Evolutionary conservation across 2,329 filamentous ascomycete genomes (phyloP).

Genomic region (Phoma sp.): DNA sequence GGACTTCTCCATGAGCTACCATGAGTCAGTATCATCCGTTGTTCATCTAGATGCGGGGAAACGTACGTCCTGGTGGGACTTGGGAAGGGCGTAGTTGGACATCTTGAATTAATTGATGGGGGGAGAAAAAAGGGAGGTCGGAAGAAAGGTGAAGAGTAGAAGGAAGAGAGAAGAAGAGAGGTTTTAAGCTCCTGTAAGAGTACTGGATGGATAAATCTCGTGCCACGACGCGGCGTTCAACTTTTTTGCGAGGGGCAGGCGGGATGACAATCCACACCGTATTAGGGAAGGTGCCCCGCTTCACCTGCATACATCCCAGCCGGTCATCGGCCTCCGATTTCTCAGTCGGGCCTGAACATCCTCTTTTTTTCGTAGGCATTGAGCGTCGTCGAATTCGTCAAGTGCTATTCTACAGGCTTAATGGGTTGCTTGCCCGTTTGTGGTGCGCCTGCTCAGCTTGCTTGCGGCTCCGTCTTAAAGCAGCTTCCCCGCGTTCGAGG

Average conservation of each 20-base stretch:
- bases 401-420: neutral
- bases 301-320: constrained; percentile 19
- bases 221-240: constrained; percentile 22
- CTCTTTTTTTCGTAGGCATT: neutral
- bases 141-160: neutral
- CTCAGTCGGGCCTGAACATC: constrained; percentile 7
- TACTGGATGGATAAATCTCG: constrained; percentile 19
- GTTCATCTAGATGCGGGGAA: constrained; percentile 32
- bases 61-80: constrained; percentile 69
- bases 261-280: constrained; percentile 22
- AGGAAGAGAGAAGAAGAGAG: constrained; percentile 11
- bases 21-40: constrained; percentile 45
- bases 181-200: constrained; percentile 22
- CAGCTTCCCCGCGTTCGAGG: constrained; percentile 15
- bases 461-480: constrained; percentile 4
- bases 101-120: constrained; percentile 31
- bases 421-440: constrained; percentile 11
- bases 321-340: constrained; percentile 34
- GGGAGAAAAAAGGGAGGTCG: neutral
- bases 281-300: constrained; percentile 24
- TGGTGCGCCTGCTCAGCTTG: constrained; percentile 1
- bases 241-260: constrained; percentile 33
- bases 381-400: neutral
- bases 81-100: constrained; percentile 66
- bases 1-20: constrained; percentile 92